Evolutionary conservation across 768 basidiomycete species (phyloP).

Genomic region (Botryobasidium botryosum): DNA sequence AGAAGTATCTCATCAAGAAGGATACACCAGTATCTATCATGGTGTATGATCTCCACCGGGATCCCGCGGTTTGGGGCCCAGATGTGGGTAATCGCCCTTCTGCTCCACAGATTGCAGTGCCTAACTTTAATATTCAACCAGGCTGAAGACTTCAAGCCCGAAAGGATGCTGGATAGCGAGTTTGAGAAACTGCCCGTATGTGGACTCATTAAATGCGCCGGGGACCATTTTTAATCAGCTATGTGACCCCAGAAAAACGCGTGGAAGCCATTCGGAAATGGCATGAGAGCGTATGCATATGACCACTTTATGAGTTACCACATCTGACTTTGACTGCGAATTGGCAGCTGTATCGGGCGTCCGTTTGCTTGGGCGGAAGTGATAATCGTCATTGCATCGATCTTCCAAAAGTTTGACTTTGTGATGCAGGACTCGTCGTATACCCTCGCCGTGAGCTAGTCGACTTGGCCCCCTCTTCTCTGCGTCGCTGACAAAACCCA

Average conservation of each 20-base stretch:
- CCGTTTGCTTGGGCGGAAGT: conserved; percentile 35
- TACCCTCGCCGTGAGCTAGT: conserved; percentile 20
- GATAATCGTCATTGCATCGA: conserved; percentile 24
- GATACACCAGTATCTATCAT: conserved; percentile 19
- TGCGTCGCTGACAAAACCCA: too few relatives aligned
- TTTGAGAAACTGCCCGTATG: conserved; percentile 32
- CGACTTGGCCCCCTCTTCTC: too few relatives aligned
- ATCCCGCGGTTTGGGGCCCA: conserved; percentile 32
- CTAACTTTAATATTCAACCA: conserved; percentile 3
- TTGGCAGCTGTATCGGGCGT: conserved; percentile 24
- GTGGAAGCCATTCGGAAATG: conserved; percentile 26
- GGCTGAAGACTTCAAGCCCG: conserved; percentile 28
- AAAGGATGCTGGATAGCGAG: conserved; percentile 33
- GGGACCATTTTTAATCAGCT: too few relatives aligned
- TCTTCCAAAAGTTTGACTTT: conserved; percentile 33
- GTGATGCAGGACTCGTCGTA: conserved; percentile 28
- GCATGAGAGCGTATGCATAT: conserved; percentile 17
- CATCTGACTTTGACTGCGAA: too few relatives aligned
- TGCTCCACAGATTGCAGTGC: not conserved
- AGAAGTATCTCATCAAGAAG: conserved; percentile 26
- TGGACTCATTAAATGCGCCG: too few relatives aligned
- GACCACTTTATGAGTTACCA: conserved; percentile 2
- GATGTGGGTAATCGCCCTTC: conserved; percentile 22
- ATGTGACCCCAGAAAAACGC: too few relatives aligned
- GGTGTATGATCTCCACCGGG: conserved; percentile 22